Evolutionary conservation across 495 filamentous ascomycete species (phyloP).

Genomic region (Choiromyces venosus): DNA sequence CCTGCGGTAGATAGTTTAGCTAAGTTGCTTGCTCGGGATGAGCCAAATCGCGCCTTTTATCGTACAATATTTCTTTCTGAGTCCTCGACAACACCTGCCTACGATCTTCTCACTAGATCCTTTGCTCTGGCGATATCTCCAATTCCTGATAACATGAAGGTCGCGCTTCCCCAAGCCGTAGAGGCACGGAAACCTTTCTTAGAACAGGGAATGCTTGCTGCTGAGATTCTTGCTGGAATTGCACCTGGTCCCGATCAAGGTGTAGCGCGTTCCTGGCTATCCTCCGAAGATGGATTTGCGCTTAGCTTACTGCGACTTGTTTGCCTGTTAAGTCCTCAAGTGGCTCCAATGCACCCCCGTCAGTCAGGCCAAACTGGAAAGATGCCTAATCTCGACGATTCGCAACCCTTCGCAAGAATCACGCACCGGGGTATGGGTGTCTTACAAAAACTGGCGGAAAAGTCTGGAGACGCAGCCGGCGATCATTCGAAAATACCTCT

Average conservation of each 20-base stretch:
- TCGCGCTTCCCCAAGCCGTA: conserved; percentile 55
- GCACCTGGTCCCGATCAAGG: conserved; percentile 63
- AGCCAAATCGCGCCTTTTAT: conserved; percentile 82
- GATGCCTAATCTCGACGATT: conserved; percentile 44
- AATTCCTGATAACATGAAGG: conserved; percentile 60
- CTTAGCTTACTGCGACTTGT: conserved; percentile 68
- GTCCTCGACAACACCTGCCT: conserved; percentile 54
- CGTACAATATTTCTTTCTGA: conserved; percentile 72
- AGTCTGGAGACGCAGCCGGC: conserved; percentile 59
- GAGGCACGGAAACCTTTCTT: conserved; percentile 79
- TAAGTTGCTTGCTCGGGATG: conserved; percentile 86
- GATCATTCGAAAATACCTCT: conserved; percentile 53
- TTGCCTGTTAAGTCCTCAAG: conserved; percentile 61
- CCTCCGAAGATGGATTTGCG: conserved; percentile 78
- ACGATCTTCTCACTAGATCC: conserved; percentile 78
- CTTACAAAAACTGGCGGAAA: conserved; percentile 64
- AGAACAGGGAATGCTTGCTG: conserved; percentile 85
- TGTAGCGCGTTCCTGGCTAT: conserved; percentile 75
- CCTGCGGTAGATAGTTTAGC: conserved; percentile 83
- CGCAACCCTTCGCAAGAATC: conserved; percentile 51
- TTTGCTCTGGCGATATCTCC: conserved; percentile 84
- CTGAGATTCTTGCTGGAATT: conserved; percentile 76
- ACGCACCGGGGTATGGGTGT: conserved; percentile 65
- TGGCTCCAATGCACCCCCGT: conserved; percentile 43
- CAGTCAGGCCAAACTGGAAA: conserved; percentile 33